A percentile compares a stretch with the other conserved stretches of the same genome.
Evolutionary conservation across 805 yeast genomes (phyloP).

Genomic region (Cyberlindnera saturnus): DNA sequence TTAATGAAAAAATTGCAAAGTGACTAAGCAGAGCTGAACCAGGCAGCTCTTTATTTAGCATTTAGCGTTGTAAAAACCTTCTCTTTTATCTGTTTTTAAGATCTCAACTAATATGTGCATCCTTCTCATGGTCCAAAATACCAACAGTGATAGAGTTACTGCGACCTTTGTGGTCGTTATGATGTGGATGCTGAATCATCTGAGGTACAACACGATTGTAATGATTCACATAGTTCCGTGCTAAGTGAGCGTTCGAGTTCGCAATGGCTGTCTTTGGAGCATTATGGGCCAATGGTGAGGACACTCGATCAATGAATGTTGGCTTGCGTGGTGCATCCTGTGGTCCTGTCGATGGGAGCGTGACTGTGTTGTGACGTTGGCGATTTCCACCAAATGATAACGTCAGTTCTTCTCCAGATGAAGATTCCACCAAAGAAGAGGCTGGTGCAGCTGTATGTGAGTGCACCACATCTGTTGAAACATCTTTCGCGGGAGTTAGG

Average conservation of each 20-base stretch:
- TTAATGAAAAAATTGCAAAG: too few species aligned
- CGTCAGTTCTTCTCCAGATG: constrained; percentile 6
- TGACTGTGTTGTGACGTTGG: constrained; percentile 23
- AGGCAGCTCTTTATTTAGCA: too few species aligned
- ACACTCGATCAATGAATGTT: constrained; percentile 14
- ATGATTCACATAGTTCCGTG: constrained; percentile 6
- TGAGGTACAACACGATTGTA: constrained; percentile 3
- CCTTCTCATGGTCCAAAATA: constrained; percentile 2
- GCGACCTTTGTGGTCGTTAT: constrained; percentile 10
- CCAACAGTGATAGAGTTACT: constrained; percentile 24
- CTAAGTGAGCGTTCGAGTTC: constrained; percentile 24
- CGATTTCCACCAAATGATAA: constrained; percentile 3
- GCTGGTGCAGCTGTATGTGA: neutral
- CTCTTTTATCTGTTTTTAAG: neutral
- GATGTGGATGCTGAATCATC: neutral
- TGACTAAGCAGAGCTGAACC: too few species aligned
- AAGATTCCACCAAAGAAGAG: neutral
- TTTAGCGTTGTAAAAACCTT: too few species aligned
- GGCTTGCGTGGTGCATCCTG: neutral
- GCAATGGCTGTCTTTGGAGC: constrained; percentile 30
- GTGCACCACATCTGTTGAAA: neutral
- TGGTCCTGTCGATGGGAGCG: constrained; percentile 24
- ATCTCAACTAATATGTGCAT: neutral
- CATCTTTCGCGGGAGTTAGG: neutral
- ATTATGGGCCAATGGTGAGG: constrained; percentile 30